Evolutionary conservation across 106 monocot genomes (phyloP), one percentile per base, ranked within the genome.

Genomic region (Hemerocallis citrina): DNA sequence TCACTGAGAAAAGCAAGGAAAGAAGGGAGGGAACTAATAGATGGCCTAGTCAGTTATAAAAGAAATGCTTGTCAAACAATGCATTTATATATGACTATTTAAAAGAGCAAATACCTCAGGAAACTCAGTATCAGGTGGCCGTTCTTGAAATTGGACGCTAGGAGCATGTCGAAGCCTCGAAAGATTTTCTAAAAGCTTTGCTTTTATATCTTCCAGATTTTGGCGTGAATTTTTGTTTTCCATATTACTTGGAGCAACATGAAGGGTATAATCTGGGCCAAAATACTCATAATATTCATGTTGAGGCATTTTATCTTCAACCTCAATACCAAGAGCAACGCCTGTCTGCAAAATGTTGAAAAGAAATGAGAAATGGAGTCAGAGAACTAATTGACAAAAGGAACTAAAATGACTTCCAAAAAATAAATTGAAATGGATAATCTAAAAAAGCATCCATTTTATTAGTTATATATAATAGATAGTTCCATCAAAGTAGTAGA

Each of bases 221-320:
- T 65, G 63, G 2, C 65, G 63, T 1, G 81, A 67, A 69, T 86
- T 86, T 57, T 81, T 86, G 34, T 86, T 86, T 71, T 81, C 86
- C 86, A 86, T 86, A 57, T 86, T 86, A 71, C 81, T 81, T 44
- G 86, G 77, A 37, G 81, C 75, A 21, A 86, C 86, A 68, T 81
- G 77, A 78, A 86, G 86, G 38, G 81, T 78, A 45, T 86, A 86
- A 29, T 86, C 86, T 61, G 81, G 86, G 24, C 86, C 86, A 57
- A 86, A 86, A 64, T 86, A 86, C 46, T 78, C 81, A 68, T 75
- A 86, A 37, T 81, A 86, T 31, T 86, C 86, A 54, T 86, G 63
- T 13, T 52, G 47, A 61, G 86, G 86, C 86, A 86, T 77, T 60
- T 86, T 86, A 62, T 81, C 86, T 34, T 81, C 81, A 47, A 86